Evolutionary conservation across 2,329 filamentous ascomycete species (phyloP).

Genomic region (Sphaerostilbella broomeana): DNA sequence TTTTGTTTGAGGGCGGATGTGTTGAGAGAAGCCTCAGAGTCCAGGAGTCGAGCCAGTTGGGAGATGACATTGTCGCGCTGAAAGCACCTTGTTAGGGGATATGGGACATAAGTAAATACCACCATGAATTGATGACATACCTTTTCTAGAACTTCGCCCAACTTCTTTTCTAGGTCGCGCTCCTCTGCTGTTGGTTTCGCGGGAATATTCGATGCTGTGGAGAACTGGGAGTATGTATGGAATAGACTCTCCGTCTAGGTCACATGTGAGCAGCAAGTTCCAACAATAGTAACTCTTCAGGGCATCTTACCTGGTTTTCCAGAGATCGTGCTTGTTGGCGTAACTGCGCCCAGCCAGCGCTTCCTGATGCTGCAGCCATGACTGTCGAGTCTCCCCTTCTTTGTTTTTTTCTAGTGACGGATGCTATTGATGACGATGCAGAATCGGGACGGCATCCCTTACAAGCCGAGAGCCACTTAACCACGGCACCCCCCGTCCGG

Average conservation of each 20-base stretch:
- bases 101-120: too few species aligned
- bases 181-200: slow-evolving; percentile 83
- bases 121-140: too few species aligned
- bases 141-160: slow-evolving; percentile 79
- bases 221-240: slow-evolving; percentile 86
- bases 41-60: slow-evolving; percentile 81
- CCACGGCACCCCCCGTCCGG: slow-evolving; percentile 6
- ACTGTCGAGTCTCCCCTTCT: slow-evolving; percentile 7
- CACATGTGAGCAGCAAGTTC: slow-evolving; percentile 1
- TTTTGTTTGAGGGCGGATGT: slow-evolving; percentile 95
- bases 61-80: slow-evolving; percentile 76
- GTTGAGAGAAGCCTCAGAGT: slow-evolving; percentile 81
- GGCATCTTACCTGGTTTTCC: slow-evolving; percentile 74
- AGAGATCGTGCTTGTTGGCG: slow-evolving; percentile 84
- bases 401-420: too few species aligned
- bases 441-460: slow-evolving; percentile 1
- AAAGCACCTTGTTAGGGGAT: neutral
- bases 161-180: slow-evolving; percentile 66
- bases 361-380: slow-evolving; percentile 50
- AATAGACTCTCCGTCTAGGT: slow-evolving; percentile 74
- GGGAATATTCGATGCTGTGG: slow-evolving; percentile 70
- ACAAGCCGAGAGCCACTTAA: slow-evolving; percentile 2
- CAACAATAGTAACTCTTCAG: neutral
- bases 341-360: slow-evolving; percentile 81
- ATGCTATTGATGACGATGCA: slow-evolving; percentile 10